phyloP scores from a whole-genome alignment of 768 basidiomycete species.

The Russula sp. region DNA sequence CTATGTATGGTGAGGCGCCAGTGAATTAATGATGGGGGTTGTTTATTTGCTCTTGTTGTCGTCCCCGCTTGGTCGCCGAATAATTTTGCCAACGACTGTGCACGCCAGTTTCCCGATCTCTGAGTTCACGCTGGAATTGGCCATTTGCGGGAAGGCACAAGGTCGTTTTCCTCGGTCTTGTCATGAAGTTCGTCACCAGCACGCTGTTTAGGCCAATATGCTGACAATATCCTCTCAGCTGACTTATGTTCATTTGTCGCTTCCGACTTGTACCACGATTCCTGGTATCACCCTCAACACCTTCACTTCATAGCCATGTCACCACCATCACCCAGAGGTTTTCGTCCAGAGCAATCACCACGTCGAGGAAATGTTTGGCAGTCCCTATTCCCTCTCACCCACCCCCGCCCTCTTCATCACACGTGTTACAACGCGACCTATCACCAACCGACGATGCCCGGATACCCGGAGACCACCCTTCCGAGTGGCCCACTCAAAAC shows the following conservation, averaged over 20 bases:
- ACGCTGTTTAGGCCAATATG: slow-evolving; percentile 9
- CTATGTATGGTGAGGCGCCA: not conserved
- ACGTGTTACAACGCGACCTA: not conserved
- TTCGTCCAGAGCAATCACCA: slow-evolving; percentile 15
- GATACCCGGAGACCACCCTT: not conserved
- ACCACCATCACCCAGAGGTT: slow-evolving; percentile 9
- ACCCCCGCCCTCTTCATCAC: not conserved
- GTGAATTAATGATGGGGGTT: too few species aligned
- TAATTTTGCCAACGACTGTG: not conserved
- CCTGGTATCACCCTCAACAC: slow-evolving; percentile 36
- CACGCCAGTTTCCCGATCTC: too few species aligned
- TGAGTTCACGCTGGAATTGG: slow-evolving; percentile 12
- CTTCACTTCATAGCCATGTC: slow-evolving; percentile 19
- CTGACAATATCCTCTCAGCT: slow-evolving; percentile 41
- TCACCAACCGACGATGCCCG: slow-evolving; percentile 2
- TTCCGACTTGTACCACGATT: slow-evolving; percentile 51
- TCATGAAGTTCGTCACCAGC: slow-evolving; percentile 51
- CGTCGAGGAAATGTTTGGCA: slow-evolving; percentile 14
- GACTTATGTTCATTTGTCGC: slow-evolving; percentile 78
- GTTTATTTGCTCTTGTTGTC: slow-evolving; percentile 20
- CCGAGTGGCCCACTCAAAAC: not conserved
- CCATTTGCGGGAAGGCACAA: slow-evolving; percentile 15
- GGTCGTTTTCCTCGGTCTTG: slow-evolving; percentile 33
- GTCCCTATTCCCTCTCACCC: slow-evolving; percentile 1
- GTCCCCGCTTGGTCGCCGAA: slow-evolving; percentile 1